Percentiles rank a stretch among this genome's conserved stretches.
phyloP scores from a whole-genome alignment of 805 yeast species.

The Komagataella pastoris region DNA sequence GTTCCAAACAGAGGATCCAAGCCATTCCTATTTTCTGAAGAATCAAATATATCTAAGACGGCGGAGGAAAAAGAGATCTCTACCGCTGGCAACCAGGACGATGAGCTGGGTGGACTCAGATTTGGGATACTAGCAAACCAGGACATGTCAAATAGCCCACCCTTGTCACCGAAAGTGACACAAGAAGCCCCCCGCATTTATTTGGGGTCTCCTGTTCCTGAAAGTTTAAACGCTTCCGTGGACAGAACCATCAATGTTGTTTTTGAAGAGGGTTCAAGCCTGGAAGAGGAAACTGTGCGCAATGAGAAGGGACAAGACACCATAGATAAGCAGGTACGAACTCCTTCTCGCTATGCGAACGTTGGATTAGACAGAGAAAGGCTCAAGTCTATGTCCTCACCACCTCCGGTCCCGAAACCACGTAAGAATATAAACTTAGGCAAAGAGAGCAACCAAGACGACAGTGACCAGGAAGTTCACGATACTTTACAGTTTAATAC shows the following conservation, averaged over 20 bases:
- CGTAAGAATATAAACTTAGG: not conserved
- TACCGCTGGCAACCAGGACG: not conserved
- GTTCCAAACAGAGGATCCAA: not conserved
- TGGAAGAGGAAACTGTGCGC: not conserved
- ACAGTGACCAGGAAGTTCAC: not conserved
- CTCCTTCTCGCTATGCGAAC: not conserved
- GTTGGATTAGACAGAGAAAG: not conserved
- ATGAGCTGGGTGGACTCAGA: not conserved
- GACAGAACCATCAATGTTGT: not conserved
- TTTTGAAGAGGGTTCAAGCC: not conserved
- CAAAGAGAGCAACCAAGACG: not conserved
- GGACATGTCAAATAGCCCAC: not conserved
- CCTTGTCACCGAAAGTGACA: not conserved
- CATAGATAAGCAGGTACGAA: not conserved
- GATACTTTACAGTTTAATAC: not conserved
- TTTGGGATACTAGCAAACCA: constrained; percentile 2
- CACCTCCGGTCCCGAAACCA: constrained; percentile 1
- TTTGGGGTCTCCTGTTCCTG: not conserved
- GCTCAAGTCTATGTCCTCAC: not conserved
- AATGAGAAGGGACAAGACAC: not conserved
- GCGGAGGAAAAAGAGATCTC: not conserved
- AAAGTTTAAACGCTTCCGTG: not conserved
- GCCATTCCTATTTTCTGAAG: not conserved
- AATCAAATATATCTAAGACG: not conserved
- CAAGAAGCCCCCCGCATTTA: not conserved